Percentiles rank a stretch among this genome's conserved stretches.
phyloP scores from a whole-genome alignment of 148 eudicot species.

The Rhododendron williamsianum region DNA sequence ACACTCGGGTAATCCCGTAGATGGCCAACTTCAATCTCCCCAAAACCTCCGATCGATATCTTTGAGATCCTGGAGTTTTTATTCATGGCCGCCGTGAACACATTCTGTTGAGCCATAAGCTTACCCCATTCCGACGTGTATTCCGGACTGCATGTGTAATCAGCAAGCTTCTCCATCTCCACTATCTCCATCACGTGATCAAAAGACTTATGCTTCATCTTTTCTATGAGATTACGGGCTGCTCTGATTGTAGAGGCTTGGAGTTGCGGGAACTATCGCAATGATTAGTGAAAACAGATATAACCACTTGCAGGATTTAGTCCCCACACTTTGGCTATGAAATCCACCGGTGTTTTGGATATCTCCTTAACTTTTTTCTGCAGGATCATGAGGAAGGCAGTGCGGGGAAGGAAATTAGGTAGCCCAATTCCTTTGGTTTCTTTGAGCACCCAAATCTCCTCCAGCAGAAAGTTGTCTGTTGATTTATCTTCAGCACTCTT shows the following conservation, averaged over 20 bases:
- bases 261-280: constrained; percentile 26
- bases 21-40: too few relatives aligned
- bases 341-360: constrained; percentile 23
- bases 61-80: too few relatives aligned
- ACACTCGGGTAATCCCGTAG: too few relatives aligned
- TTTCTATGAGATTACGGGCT: constrained; percentile 17
- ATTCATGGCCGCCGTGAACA: too few relatives aligned
- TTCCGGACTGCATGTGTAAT: constrained; percentile 43
- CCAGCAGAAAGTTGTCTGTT: constrained; percentile 24
- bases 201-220: constrained; percentile 25
- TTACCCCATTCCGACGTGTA: constrained; percentile 28
- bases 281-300: constrained; percentile 15
- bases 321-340: constrained; percentile 34
- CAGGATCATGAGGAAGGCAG: constrained; percentile 32
- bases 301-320: constrained; percentile 31
- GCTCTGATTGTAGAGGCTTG: constrained; percentile 29
- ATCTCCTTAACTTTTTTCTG: constrained; percentile 30
- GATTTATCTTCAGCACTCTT: background rate
- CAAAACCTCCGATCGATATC: too few relatives aligned
- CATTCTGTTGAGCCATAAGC: constrained; percentile 17
- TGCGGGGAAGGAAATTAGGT: constrained; percentile 12
- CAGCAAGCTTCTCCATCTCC: background rate
- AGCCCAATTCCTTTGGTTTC: constrained; percentile 48
- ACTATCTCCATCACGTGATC: constrained; percentile 32
- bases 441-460: constrained; percentile 40